Evolutionary conservation across 306 rosid genomes (phyloP).

Genomic region (Rosa lucieae): DNA sequence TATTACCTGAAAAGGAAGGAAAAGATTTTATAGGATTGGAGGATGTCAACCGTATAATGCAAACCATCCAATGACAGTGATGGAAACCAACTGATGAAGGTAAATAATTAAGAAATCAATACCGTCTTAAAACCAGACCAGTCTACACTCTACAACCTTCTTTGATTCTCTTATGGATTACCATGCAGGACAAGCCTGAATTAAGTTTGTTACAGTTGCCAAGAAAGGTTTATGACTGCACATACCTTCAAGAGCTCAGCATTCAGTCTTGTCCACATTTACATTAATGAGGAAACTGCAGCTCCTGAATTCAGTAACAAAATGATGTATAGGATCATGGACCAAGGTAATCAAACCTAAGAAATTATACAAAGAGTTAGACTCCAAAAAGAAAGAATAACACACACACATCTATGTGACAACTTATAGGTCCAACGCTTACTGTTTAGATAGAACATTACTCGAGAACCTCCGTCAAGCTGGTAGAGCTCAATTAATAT

Average conservation of each 20-base stretch:
- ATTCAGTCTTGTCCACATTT: conserved; percentile 33
- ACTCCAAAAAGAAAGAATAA: conserved; percentile 6
- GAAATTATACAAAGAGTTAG: background rate
- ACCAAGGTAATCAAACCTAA: conserved; percentile 32
- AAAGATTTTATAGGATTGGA: background rate
- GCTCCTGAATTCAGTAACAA: conserved; percentile 42
- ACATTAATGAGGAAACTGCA: conserved; percentile 32
- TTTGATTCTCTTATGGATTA: background rate
- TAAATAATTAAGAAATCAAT: background rate
- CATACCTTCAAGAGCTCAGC: conserved; percentile 58
- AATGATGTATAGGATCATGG: conserved; percentile 25
- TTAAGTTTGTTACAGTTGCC: background rate
- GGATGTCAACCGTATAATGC: background rate
- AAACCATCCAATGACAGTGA: background rate
- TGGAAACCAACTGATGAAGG: background rate
- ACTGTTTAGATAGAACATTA: conserved; percentile 35
- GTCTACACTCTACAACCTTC: conserved; percentile 2
- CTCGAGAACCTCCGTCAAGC: conserved; percentile 39
- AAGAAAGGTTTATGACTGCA: background rate
- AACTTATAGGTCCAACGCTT: conserved; percentile 29
- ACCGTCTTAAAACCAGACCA: background rate
- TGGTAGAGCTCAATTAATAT: conserved; percentile 38
- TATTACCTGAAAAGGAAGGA: conserved; percentile 27
- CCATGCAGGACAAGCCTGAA: background rate
- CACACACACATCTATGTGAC: background rate